These are phyloP conservation scores for Russula griseocarnosa DNA, from an alignment of 768 basidiomycete species.

Conservation along the genomic window DNA sequence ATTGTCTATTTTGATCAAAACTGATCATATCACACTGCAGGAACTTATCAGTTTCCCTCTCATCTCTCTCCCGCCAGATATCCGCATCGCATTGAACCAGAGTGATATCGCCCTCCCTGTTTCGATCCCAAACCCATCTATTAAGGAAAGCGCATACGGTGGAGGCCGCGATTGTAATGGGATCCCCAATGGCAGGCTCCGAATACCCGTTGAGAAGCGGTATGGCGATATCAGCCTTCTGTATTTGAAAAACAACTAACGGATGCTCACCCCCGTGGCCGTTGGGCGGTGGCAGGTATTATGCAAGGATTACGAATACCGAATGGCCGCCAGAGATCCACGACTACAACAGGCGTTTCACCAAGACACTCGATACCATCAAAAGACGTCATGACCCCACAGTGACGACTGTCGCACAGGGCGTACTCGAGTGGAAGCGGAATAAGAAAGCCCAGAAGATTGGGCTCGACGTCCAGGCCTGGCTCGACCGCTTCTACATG, in stretches of 20 bases:
- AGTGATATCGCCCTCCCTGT: slow-evolving; percentile 57
- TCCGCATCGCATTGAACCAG: slow-evolving; percentile 59
- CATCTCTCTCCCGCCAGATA: slow-evolving; percentile 60
- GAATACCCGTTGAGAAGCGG: slow-evolving; percentile 85
- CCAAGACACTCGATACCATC: slow-evolving; percentile 78
- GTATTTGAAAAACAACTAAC: background rate
- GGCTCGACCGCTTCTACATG: slow-evolving; percentile 97
- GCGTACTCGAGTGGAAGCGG: slow-evolving; percentile 94
- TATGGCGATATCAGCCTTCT: slow-evolving; percentile 36
- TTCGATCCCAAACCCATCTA: slow-evolving; percentile 75
- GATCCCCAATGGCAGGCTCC: slow-evolving; percentile 46
- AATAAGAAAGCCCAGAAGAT: slow-evolving; percentile 64
- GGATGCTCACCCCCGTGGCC: slow-evolving; percentile 1
- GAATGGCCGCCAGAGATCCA: slow-evolving; percentile 89
- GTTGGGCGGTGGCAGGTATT: slow-evolving; percentile 56
- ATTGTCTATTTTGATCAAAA: slow-evolving; percentile 13
- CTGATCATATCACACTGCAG: slow-evolving; percentile 40
- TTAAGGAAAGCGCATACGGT: slow-evolving; percentile 35
- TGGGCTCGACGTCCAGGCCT: slow-evolving; percentile 85
- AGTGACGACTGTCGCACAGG: slow-evolving; percentile 94
- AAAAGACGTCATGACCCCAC: slow-evolving; percentile 96
- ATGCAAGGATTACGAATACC: slow-evolving; percentile 66
- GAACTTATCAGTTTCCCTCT: slow-evolving; percentile 86
- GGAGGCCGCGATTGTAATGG: slow-evolving; percentile 39
- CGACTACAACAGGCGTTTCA: slow-evolving; percentile 91